These are phyloP conservation scores for Botrytis elliptica DNA, from an alignment of 2,329 filamentous ascomycete genomes.

Conservation along the genomic window DNA sequence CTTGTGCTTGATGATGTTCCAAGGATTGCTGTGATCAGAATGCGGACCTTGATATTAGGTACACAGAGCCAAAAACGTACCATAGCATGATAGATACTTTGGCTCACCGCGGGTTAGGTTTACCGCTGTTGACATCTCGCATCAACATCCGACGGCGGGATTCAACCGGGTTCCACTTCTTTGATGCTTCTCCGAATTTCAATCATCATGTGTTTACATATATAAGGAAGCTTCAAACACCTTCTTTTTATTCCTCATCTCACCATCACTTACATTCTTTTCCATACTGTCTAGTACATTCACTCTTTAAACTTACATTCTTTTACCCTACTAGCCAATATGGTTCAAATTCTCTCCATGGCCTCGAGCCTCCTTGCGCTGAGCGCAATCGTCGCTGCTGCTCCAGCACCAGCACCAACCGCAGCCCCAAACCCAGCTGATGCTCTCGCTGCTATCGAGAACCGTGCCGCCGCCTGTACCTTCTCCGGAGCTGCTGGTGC, in stretches of 20 bases:
- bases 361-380: constrained; percentile 28
- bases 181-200: background rate
- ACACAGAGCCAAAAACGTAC: background rate
- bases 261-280: constrained; percentile 10
- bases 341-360: constrained; percentile 32
- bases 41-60: background rate
- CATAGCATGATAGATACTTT: background rate
- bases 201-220: constrained; percentile 1
- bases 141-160: background rate
- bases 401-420: constrained; percentile 30
- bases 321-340: constrained; percentile 24
- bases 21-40: background rate
- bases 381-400: constrained; percentile 25
- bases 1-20: background rate
- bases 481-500: constrained; percentile 53
- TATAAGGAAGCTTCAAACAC: background rate
- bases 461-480: constrained; percentile 48
- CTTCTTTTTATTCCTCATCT: constrained; percentile 11
- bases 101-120: background rate
- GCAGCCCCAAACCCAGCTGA: constrained; percentile 29
- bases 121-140: background rate
- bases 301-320: constrained; percentile 12
- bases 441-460: constrained; percentile 14
- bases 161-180: background rate
- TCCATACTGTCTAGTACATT: constrained; percentile 10